These are phyloP conservation scores for Cytospora mali DNA, from an alignment of 2,329 filamentous ascomycete genomes.

Conservation along the genomic window DNA sequence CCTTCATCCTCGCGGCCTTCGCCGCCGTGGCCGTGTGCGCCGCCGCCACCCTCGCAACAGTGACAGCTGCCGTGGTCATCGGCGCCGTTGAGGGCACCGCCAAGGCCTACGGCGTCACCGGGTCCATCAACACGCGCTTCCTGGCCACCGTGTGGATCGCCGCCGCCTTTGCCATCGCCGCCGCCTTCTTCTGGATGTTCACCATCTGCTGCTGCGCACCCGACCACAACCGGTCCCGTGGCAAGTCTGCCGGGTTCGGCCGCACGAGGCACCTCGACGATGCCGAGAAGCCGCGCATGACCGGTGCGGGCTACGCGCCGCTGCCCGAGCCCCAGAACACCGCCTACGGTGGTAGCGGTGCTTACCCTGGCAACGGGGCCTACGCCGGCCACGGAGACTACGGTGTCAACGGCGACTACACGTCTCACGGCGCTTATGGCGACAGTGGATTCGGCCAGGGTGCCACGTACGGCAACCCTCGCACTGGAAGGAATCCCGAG, in stretches of 20 bases:
- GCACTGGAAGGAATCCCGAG: slow-evolving; percentile 39
- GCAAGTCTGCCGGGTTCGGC: slow-evolving; percentile 31
- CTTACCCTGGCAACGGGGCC: slow-evolving; percentile 40
- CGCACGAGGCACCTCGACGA: slow-evolving; percentile 35
- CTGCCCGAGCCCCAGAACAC: slow-evolving; percentile 43
- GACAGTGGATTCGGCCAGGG: slow-evolving; percentile 32
- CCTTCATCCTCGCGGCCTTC: slow-evolving; percentile 73
- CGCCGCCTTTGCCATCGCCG: slow-evolving; percentile 73
- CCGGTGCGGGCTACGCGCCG: slow-evolving; percentile 49
- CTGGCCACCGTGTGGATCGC: slow-evolving; percentile 78
- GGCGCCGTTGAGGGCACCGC: slow-evolving; percentile 68
- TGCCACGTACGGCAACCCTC: slow-evolving; percentile 2
- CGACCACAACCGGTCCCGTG: slow-evolving; percentile 49
- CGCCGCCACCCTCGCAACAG: slow-evolving; percentile 73
- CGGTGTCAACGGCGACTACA: slow-evolving; percentile 5
- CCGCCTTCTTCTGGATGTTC: slow-evolving; percentile 87
- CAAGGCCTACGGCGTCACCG: slow-evolving; percentile 71
- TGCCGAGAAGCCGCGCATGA: slow-evolving; percentile 52
- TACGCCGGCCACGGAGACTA: slow-evolving; percentile 43
- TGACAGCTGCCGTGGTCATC: slow-evolving; percentile 70
- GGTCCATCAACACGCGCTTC: slow-evolving; percentile 68
- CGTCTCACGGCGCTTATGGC: slow-evolving; percentile 33
- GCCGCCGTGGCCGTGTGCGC: slow-evolving; percentile 58
- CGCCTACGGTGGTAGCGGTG: slow-evolving; percentile 28
- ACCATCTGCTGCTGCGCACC: slow-evolving; percentile 86